Base-by-base conservation (phyloP, 2,329 filamentous ascomycete genomes). In the Sclerotinia nivalis region DNA sequence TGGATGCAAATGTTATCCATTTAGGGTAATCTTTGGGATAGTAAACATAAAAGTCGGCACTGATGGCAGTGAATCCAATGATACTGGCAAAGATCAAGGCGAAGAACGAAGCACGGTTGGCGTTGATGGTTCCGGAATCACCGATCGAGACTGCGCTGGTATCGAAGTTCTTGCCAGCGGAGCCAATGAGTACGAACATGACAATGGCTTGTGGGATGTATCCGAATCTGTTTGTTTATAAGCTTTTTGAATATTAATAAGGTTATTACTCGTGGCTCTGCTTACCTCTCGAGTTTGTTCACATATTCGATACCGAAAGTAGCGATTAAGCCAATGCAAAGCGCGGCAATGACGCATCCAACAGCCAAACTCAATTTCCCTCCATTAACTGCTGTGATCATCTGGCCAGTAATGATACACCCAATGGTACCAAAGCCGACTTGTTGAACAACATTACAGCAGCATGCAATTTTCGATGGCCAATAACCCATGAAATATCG, bases 401-500 rank as follows among this genome's bases (percentile, higher is more conserved):
- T 71, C 52, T 73, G 72, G 18, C 72, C 72, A 34, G 70, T 71
- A 54, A 73, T 69, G 60, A 73, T 69, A 64, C 69, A 87, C 75
- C 88, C 86, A 71, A 91, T 86, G 74, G 89, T 79, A n/a, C 83
- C 82, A 73, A 89, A 90, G 6, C 87, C 7, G 89, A 80, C 77
- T 89, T 82, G 43, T 88, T 84, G 65, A 54, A 90, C 83, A 66
- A 90, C 80, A 73, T 89, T 89, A 65, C 90, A 80, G 28, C 89
- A 75, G n/a, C 87, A 86, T 43, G 88, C 82, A 22, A 90, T 78
- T 78, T 89, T 89, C 66, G 84, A 84, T 0, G 87, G 87, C 81
- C 84, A 89, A 84, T 86, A 89, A 2, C 88, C 88, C 83, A 89
- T 89, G 55, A 84, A 81, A 75, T 87, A 89, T 13, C 87, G 82